phyloP scores from a whole-genome alignment of 2,329 filamentous ascomycete species.

The Trichoderma gracile region DNA sequence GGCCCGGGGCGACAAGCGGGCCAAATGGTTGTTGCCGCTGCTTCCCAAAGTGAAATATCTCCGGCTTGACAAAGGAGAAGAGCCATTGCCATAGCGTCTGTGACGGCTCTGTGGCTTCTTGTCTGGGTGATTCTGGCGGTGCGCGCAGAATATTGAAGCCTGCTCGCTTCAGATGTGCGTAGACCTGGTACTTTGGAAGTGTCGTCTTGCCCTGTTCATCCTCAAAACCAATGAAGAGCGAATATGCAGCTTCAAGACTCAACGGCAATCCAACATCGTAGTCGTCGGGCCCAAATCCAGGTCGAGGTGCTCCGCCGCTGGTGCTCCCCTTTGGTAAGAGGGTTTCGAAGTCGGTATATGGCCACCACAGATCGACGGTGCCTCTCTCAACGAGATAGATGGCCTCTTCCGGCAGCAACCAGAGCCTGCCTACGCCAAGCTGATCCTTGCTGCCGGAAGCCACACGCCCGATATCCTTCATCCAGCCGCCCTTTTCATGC shows the following conservation, averaged over 20 bases:
- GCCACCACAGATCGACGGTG: conserved; percentile 85
- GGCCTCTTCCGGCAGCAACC: conserved; percentile 89
- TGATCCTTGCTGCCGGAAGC: conserved; percentile 57
- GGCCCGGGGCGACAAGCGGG: conserved; percentile 61
- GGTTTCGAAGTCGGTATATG: conserved; percentile 53
- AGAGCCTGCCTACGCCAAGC: conserved; percentile 63
- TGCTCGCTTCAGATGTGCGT: conserved; percentile 75
- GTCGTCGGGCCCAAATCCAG: conserved; percentile 39
- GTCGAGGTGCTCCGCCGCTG: conserved; percentile 27
- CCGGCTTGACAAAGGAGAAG: conserved; percentile 46
- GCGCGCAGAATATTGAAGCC: conserved; percentile 82
- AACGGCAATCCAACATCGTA: conserved; percentile 74
- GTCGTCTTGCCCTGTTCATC: conserved; percentile 60
- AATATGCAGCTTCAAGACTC: conserved; percentile 87
- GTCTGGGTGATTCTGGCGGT: conserved; percentile 37
- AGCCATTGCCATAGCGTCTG: conserved; percentile 55
- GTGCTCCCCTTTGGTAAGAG: conserved; percentile 45
- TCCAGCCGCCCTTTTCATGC: conserved; percentile 69
- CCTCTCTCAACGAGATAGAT: conserved; percentile 88
- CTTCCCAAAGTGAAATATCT: conserved; percentile 23
- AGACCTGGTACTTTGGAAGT: conserved; percentile 85
- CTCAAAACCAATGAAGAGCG: conserved; percentile 74
- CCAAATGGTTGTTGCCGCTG: conserved; percentile 46
- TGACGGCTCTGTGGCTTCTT: conserved; percentile 29
- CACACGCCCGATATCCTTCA: conserved; percentile 73